A percentile compares a stretch with the other conserved stretches of the same genome.
Evolutionary conservation across 2,329 filamentous ascomycete genomes (phyloP).

Genomic region (Pseudocercospora fuligena): DNA sequence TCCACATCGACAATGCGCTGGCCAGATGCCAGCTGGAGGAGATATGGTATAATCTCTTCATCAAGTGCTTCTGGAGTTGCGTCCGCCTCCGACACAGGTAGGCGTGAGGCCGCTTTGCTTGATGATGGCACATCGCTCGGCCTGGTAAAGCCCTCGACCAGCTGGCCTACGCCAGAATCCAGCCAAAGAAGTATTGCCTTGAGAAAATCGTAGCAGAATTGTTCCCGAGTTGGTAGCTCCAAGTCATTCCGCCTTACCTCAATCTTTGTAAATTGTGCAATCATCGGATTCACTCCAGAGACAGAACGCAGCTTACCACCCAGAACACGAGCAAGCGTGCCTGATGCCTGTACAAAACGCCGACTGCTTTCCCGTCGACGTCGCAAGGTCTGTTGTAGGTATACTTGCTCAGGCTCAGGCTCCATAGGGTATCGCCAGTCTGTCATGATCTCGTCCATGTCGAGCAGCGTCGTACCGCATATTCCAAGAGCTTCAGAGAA

Average conservation of each 20-base stretch:
- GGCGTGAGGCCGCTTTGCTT: constrained; percentile 43
- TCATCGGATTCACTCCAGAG: constrained; percentile 27
- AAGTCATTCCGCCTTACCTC: constrained; percentile 47
- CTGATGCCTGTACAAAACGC: constrained; percentile 67
- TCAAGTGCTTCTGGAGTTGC: constrained; percentile 60
- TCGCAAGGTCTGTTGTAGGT: constrained; percentile 61
- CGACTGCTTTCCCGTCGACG: constrained; percentile 60
- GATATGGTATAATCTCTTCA: constrained; percentile 62
- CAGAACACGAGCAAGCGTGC: constrained; percentile 61
- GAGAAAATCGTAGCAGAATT: constrained; percentile 68
- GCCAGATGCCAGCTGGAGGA: constrained; percentile 58
- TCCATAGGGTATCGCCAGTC: constrained; percentile 65
- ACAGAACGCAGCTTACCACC: constrained; percentile 56
- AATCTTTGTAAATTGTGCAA: constrained; percentile 34
- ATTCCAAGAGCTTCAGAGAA: constrained; percentile 41
- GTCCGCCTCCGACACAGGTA: constrained; percentile 57
- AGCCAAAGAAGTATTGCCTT: constrained; percentile 68
- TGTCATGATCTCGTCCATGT: constrained; percentile 60
- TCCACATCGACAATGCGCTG: constrained; percentile 61
- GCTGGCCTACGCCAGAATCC: constrained; percentile 60
- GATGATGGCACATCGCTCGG: constrained; percentile 43
- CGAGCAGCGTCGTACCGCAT: constrained; percentile 52
- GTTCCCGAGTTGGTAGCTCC: constrained; percentile 48
- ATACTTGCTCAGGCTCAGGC: constrained; percentile 57
- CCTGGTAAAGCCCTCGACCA: constrained; percentile 63